Base-by-base conservation (phyloP, 2,329 filamentous ascomycete species). In the Fusarium napiforme region DNA sequence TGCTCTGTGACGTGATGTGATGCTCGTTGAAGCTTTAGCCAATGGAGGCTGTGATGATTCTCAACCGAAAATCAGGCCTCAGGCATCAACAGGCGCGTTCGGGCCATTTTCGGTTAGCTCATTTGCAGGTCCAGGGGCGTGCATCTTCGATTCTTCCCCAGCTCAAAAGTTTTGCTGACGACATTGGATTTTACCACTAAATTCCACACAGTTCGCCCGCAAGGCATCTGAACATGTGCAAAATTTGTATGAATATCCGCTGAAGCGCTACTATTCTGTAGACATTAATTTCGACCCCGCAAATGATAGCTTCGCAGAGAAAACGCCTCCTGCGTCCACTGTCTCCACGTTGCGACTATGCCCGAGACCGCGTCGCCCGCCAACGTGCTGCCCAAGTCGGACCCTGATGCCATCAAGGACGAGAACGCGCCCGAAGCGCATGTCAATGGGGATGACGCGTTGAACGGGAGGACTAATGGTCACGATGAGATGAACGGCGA, bases 281-380 rank as follows among this genome's bases (percentile, higher is more conserved):
- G 89, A 91, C 86, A 79, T 84, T 83, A 81, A 83, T 89, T 88
- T 88, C 80, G 81, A 78, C 81, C 67, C 81, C 78, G 82, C 88
- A 88, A 86, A 91, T 91, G 89, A 86, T 81, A 84, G 80, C 83
- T 84, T 85, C 86, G 84, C 83, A 81, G 86, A 87, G 85, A 83
- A 85, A 83, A 84, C 86, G 85, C 84, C 84, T 81, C 80, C 81
- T 79, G 79, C 81, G 82, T 82, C 82, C 81, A 81, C 81, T 77
- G 77, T 80, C 80, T 81, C 84, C 79, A 78, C 79, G 78, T 80
- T 83, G 80, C 82, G 82, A 88, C 84, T 85, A 90, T 90, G 88
- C 87, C 86, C 83, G 85, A 85, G 84, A 88, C 83, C 87, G 88
- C 87, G 87, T 89, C 87, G 83, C 83, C 85, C 83, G 82, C 83